phyloP scores from a whole-genome alignment of 495 filamentous ascomycete species.

The Aspergillus campestris region DNA sequence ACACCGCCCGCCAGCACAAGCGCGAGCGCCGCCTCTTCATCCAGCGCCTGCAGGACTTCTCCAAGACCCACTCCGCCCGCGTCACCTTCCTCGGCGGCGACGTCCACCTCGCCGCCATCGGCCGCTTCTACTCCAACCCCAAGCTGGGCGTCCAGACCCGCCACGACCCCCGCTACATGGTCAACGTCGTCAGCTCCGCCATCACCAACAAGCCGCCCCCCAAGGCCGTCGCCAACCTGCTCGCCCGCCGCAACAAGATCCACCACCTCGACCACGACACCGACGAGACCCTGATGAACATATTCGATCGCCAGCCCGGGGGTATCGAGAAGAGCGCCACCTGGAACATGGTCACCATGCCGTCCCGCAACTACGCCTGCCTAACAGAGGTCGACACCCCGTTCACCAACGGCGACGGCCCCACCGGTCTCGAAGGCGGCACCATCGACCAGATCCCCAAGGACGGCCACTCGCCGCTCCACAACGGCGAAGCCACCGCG shows the following conservation, averaged over 20 bases:
- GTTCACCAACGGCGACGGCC: constrained; percentile 14
- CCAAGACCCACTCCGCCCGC: constrained; percentile 63
- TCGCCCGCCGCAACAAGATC: constrained; percentile 81
- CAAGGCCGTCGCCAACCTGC: constrained; percentile 75
- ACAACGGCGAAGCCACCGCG: constrained; percentile 53
- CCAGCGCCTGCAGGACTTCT: constrained; percentile 63
- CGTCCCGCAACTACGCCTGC: constrained; percentile 77
- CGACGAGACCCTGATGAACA: constrained; percentile 78
- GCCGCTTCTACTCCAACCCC: constrained; percentile 65
- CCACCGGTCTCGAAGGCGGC: constrained; percentile 6
- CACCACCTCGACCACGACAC: constrained; percentile 80
- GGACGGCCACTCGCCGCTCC: constrained; percentile 56
- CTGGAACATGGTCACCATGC: constrained; percentile 83
- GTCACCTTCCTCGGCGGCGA: constrained; percentile 79
- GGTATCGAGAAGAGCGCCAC: constrained; percentile 52
- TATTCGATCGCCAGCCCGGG: constrained; percentile 82
- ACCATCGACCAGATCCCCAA: constrained; percentile 32
- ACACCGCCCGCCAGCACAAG: constrained; percentile 88
- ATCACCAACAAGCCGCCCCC: constrained; percentile 96
- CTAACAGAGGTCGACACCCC: constrained; percentile 55
- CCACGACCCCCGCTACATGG: constrained; percentile 63
- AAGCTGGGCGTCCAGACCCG: constrained; percentile 51
- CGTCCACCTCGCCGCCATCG: constrained; percentile 67
- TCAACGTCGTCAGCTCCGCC: constrained; percentile 64
- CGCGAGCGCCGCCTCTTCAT: constrained; percentile 70